These are phyloP conservation scores for Hydnomerulius pinastri DNA, from an alignment of 768 basidiomycete species.

Conservation along the genomic window DNA sequence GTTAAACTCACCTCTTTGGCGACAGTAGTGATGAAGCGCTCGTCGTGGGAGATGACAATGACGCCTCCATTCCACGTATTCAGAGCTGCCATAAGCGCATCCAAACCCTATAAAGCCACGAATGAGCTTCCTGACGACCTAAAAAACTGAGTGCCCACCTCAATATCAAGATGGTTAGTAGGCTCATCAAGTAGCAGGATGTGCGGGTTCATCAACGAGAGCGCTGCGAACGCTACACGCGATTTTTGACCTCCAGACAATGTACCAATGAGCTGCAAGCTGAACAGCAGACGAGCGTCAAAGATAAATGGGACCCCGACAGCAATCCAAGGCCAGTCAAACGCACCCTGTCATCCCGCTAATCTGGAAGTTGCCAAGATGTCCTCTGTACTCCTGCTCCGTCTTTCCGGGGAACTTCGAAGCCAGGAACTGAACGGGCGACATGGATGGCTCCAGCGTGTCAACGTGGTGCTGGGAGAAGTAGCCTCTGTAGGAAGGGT, in stretches of 20 bases:
- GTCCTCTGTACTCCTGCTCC: conserved; percentile 95
- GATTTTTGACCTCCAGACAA: conserved; percentile 95
- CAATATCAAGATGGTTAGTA: conserved; percentile 95
- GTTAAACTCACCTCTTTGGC: conserved; percentile 64
- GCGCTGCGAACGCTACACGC: conserved; percentile 87
- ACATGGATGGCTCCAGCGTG: conserved; percentile 77
- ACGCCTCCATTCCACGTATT: conserved; percentile 87
- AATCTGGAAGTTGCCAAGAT: conserved; percentile 96
- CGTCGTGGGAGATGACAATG: conserved; percentile 94
- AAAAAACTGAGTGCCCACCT: conserved; percentile 48
- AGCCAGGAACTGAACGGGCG: conserved; percentile 93
- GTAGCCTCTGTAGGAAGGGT: conserved; percentile 59
- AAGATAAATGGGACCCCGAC: background rate
- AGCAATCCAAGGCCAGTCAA: no score
- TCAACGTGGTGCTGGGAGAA: conserved; percentile 98
- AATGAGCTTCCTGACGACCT: background rate
- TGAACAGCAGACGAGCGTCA: conserved; percentile 23
- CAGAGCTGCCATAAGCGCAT: conserved; percentile 87
- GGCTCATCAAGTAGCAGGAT: conserved; percentile 95
- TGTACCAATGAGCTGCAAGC: conserved; percentile 87
- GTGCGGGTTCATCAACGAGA: conserved; percentile 89
- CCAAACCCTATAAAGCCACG: conserved; percentile 70
- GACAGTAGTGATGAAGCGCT: conserved; percentile 89
- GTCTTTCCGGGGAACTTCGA: conserved; percentile 90
- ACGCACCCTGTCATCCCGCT: conserved; percentile 89